These are phyloP conservation scores for Botrytis squamosa DNA, from an alignment of 2,329 filamentous ascomycete species.

Conservation along the genomic window DNA sequence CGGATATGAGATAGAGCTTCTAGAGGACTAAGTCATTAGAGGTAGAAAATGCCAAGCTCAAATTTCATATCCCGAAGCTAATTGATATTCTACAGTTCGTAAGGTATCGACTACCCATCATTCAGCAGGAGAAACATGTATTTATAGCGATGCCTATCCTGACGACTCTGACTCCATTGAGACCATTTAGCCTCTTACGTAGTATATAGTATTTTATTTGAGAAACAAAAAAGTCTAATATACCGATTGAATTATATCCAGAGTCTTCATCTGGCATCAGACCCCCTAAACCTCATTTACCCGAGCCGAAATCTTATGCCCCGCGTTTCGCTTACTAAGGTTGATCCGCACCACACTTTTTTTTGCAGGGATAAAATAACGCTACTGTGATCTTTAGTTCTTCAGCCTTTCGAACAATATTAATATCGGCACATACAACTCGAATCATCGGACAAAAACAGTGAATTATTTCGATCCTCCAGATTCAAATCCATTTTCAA, in stretches of 20 bases:
- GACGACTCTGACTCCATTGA: not conserved
- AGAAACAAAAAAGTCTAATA: not conserved
- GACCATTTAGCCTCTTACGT: not conserved
- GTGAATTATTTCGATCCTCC: not conserved
- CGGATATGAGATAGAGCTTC: conserved; percentile 55
- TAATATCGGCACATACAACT: not conserved
- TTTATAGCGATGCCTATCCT: not conserved
- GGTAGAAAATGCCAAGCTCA: not conserved
- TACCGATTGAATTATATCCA: not conserved
- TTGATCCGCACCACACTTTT: not conserved
- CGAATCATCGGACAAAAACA: not conserved
- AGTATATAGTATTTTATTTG: not conserved
- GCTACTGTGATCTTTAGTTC: conserved; percentile 16
- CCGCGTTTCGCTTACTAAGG: conserved; percentile 6
- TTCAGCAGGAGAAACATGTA: not conserved
- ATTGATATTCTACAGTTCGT: not conserved
- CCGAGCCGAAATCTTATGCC: conserved; percentile 11
- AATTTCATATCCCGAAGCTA: not conserved
- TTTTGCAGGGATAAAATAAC: conserved; percentile 17
- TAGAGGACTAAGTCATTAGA: too few species aligned
- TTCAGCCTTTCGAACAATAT: conserved; percentile 18
- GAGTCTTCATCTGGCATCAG: not conserved
- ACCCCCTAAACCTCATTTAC: not conserved
- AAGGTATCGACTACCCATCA: not conserved
- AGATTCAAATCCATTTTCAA: not conserved